These are phyloP conservation scores for Tulasnella sp. DNA, from an alignment of 768 basidiomycete species.

Conservation along the genomic window DNA sequence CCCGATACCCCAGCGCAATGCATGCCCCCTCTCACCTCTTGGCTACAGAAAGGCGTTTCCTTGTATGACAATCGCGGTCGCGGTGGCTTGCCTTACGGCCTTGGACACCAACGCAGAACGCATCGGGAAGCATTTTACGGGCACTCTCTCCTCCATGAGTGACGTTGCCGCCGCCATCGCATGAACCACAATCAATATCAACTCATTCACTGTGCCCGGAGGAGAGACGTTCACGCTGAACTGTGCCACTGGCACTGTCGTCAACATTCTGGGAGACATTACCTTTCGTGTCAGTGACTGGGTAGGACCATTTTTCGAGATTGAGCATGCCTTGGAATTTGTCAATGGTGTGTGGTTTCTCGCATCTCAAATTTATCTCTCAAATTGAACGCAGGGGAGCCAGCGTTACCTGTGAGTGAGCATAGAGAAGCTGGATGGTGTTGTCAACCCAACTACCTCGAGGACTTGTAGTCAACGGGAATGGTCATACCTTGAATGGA, in stretches of 20 bases:
- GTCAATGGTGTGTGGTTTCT: slow-evolving; percentile 41
- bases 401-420: background rate
- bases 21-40: too few relatives aligned
- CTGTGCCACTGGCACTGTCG: slow-evolving; percentile 39
- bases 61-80: too few relatives aligned
- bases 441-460: background rate
- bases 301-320: slow-evolving; percentile 17
- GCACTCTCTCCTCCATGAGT: slow-evolving; percentile 40
- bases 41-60: too few relatives aligned
- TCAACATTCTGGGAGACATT: slow-evolving; percentile 52
- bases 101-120: too few relatives aligned
- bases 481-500: slow-evolving; percentile 33
- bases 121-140: slow-evolving; percentile 26
- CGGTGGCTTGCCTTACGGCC: too few relatives aligned
- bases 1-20: too few relatives aligned
- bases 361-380: slow-evolving; percentile 24
- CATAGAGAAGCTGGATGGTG: too few relatives aligned
- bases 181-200: slow-evolving; percentile 49
- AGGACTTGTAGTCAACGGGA: slow-evolving; percentile 29
- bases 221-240: slow-evolving; percentile 39
- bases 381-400: background rate
- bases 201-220: slow-evolving; percentile 27
- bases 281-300: slow-evolving; percentile 38
- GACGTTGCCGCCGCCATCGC: slow-evolving; percentile 42
- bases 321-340: background rate